Base-by-base conservation (phyloP, 805 yeast species). In the Metschnikowia similis region DNA sequence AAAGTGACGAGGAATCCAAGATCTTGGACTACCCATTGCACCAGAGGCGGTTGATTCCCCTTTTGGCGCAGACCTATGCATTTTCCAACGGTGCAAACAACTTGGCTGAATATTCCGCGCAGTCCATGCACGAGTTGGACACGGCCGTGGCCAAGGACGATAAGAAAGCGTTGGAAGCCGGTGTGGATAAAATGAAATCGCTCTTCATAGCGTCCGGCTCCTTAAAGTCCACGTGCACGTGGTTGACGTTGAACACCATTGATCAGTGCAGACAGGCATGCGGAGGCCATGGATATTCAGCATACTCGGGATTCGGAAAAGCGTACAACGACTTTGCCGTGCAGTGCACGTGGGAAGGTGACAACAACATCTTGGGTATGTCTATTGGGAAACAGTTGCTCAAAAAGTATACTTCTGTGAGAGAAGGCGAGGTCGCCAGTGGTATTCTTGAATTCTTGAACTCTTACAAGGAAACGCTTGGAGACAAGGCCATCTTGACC, bases 291-390 rank as follows among this genome's bases (percentile, higher is more conserved):
- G 97, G 97, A 37, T 91, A 91, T 71, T 89, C 96, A 26, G 82
- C 90, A n/a, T 91, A 91, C 69, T 82, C 89, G 56, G 96, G 91
- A 1, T 87, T 91, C 65, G 96, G 95, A 37, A 88, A 85, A 65
- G 90, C 90, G 10, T 89, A 82, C 73, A 79, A 80, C 54, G 97
- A 91, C 67, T 92, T 96, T 89, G 96, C 87, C n/a, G 97, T 91
- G 37, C 97, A 91, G 72, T 90, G 96, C 70, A 91, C 97, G 16
- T 91, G 97, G 97, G 97, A 91, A 74, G 97, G 97, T 68, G 97
- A 91, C 69, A 91, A 91, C 74, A 90, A 84, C 62, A 85, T 91
- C 40, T 76, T 91, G 56, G 87, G 90, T 2, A 82, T 89, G 68
- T 84, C 89, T 48, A 81, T 89, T 51, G 97, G 96, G 50, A 84